Evolutionary conservation across 2,329 filamentous ascomycete species (phyloP).

Genomic region (Hypoxylon sp.): DNA sequence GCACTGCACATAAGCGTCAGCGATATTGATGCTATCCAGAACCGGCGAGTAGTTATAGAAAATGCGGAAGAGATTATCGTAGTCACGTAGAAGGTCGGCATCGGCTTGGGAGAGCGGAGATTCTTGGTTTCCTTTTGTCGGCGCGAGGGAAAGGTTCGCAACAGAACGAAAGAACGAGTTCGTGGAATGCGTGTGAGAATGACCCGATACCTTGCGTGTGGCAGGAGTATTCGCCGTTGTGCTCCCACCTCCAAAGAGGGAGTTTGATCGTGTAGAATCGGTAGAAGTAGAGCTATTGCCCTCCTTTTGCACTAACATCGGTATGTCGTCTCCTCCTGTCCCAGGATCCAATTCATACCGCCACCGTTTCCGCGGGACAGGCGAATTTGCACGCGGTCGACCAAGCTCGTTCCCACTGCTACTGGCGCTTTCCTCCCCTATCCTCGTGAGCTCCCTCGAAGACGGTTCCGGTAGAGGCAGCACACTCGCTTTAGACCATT

Average conservation of each 20-base stretch:
- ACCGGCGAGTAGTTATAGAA: constrained; percentile 93
- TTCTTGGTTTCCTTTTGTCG: constrained; percentile 64
- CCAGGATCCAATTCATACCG: constrained; percentile 88
- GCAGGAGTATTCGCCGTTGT: constrained; percentile 49
- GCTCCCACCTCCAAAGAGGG: constrained; percentile 70
- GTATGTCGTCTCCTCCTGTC: constrained; percentile 78
- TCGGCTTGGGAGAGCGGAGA: constrained; percentile 68
- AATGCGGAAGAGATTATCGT: constrained; percentile 94
- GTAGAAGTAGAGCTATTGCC: constrained; percentile 47
- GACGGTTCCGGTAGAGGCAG: constrained; percentile 53
- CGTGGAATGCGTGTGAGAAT: constrained; percentile 65
- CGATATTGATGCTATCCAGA: constrained; percentile 88
- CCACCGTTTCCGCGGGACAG: constrained; percentile 74
- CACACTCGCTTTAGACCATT: constrained; percentile 72
- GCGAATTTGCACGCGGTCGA: constrained; percentile 54
- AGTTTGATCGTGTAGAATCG: constrained; percentile 52
- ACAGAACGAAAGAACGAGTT: constrained; percentile 86
- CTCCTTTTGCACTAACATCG: constrained; percentile 88
- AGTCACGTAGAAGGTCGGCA: constrained; percentile 86
- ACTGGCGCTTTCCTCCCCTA: constrained; percentile 61
- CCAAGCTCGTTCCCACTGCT: constrained; percentile 53
- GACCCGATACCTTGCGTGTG: constrained; percentile 67
- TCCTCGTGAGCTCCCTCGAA: constrained; percentile 63
- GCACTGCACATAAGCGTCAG: constrained; percentile 92
- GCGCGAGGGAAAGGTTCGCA: constrained; percentile 75